phyloP scores from a whole-genome alignment of 2,329 filamentous ascomycete genomes.

The Endocalyx cinctus region DNA sequence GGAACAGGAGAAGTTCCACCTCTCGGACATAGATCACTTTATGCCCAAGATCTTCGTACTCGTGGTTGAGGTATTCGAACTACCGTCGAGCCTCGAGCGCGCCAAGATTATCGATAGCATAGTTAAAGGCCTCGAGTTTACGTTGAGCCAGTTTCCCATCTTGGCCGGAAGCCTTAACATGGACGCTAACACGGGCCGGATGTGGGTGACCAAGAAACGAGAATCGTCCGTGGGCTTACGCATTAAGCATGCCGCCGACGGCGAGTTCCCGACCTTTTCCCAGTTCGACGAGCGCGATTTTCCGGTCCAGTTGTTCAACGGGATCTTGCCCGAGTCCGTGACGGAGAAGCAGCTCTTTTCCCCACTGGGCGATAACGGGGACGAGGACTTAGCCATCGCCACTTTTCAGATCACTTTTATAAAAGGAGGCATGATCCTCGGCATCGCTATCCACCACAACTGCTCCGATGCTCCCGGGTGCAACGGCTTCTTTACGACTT shows the following conservation, averaged over 20 bases:
- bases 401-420: slow-evolving; percentile 24
- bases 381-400: slow-evolving; percentile 7
- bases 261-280: slow-evolving; percentile 11
- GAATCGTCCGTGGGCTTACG: slow-evolving; percentile 10
- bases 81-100: slow-evolving; percentile 1
- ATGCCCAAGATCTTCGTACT: slow-evolving; percentile 18
- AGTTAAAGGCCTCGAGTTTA: slow-evolving; percentile 11
- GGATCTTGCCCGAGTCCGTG: slow-evolving; percentile 8
- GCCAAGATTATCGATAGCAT: slow-evolving; percentile 9
- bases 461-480: slow-evolving; percentile 20
- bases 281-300: slow-evolving; percentile 15
- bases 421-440: slow-evolving; percentile 22
- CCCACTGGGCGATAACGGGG: slow-evolving; percentile 3
- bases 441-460: slow-evolving; percentile 20
- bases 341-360: slow-evolving; percentile 8
- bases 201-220: slow-evolving; percentile 14
- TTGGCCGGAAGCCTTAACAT: slow-evolving; percentile 12
- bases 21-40: slow-evolving; percentile 28
- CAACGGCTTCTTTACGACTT: slow-evolving; percentile 21
- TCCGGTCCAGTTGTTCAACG: slow-evolving; percentile 7
- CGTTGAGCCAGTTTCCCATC: slow-evolving; percentile 13
- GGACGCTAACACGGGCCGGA: slow-evolving; percentile 10
- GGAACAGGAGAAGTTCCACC: slow-evolving; percentile 4
- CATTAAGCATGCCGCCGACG: slow-evolving; percentile 10
- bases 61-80: slow-evolving; percentile 14